Base-by-base conservation (phyloP, 1,284 basidiomycete genomes). In the Ceratobasidium sp. region DNA sequence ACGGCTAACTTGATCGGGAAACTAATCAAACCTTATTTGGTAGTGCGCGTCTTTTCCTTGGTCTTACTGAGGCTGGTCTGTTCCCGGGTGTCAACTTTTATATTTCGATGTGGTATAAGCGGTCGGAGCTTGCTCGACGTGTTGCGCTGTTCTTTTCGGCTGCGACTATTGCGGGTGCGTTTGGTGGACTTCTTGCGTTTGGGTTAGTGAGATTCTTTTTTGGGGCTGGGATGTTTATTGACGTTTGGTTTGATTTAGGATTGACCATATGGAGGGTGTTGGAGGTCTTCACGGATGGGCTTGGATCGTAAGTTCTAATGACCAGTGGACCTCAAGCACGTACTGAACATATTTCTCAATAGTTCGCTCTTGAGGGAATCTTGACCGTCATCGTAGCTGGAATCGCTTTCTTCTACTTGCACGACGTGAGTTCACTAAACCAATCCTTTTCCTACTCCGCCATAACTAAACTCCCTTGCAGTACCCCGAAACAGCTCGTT, bases 61-160 rank as follows among this genome's bases (percentile, higher is more conserved):
- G 75, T 21, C 43, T 76, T 16, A 54, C 75, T 13, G 75, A 76
- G 44, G 79, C 79, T 23, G 80, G 80, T 71, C 77, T 79, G 18
- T 82, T 82, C 79, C 79, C 81, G 21, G 80, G 80, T 57, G 80
- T 82, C 76, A 81, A 80, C 52, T 82, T 82, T 77, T 82, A 80
- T 78, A 77, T 83, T 35, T 80, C 81, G 18, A 79, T 80, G 8
- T 83, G 83, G 83, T 84, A 84, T 76, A 79, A 79, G 30, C 70
- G 76, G 18, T 59, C 63, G 16, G 76, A 77, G 30, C 62, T 73
- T 26, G 73, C 79, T 58, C 79, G 81, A 47, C 79, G 83, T 1
- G 81, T 82, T 49, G 78, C 82, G 14, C 76, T 85, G 55, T 84
- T 84, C 80, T 85, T 84, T 74, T 81, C 80, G 3, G 80, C 82